Evolutionary conservation across 2,329 filamentous ascomycete species (phyloP), one percentile per base, ranked within the genome.

Genomic region (Geosmithia putterillii): DNA sequence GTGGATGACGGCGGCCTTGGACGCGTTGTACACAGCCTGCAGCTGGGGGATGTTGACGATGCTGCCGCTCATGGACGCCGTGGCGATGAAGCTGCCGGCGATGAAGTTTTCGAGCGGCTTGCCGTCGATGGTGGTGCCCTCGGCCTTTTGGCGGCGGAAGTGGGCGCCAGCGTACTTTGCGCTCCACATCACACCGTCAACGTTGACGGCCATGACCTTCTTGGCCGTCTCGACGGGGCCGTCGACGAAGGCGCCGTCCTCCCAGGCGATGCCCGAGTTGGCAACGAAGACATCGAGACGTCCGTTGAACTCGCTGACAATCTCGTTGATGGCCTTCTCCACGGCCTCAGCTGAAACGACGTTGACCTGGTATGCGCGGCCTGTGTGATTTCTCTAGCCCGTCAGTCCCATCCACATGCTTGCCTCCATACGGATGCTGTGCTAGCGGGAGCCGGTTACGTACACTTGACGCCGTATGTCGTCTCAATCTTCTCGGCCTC

Each of bases 111-210:
- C 69, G 20, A 85, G 64, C 53, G 70, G 70, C 56, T 76, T 71
- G 45, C 81, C 81, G 54, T 79, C 69, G 38, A 73, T 50, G 21
- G 77, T 76, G 1, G 76, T 81, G 19, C 77, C 74, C 56, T 86
- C 77, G 46, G 73, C 64, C 65, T 81, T 81, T 59, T 88, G 83
- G 22, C 80, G 69, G 40, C 79, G 66, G 69, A 81, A 90, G 59
- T 86, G 76, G 41, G 69, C 64, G 7, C 79, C 84, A 0, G 83
- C 83, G 0, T 76, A 79, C 52, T 74, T 74, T 34, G 83, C 84
- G 55, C 79, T 86, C 71, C 85, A 90, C 63, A 83, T 87, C 35
- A 82, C 82, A 42, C 83, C 81, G 58, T 86, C 82, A 14, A 90
- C 62, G 59, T 92, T 84, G 41, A 83, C 81, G 40, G 69, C 65